phyloP scores from a whole-genome alignment of 768 basidiomycete genomes.

The Hydnomerulius pinastri region DNA sequence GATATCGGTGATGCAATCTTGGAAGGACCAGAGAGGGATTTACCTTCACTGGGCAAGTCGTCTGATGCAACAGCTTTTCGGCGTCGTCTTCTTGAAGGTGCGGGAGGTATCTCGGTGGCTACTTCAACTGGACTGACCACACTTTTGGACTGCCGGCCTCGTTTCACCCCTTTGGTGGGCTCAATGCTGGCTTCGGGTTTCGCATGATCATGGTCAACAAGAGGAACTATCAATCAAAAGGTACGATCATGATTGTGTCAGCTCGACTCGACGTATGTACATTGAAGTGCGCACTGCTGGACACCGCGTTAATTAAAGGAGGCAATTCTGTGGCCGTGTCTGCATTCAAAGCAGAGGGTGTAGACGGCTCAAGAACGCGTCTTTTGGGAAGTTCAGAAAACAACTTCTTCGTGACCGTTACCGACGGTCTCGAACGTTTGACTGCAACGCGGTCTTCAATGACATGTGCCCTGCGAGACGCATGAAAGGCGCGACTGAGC shows the following conservation, averaged over 20 bases:
- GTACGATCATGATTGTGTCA: background rate
- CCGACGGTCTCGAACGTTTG: constrained; percentile 1
- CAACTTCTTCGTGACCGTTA: constrained; percentile 47
- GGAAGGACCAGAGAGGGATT: background rate
- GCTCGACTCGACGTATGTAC: background rate
- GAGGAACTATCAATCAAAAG: background rate
- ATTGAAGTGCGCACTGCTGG: background rate
- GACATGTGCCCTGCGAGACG: constrained; percentile 1
- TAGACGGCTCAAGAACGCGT: constrained; percentile 24
- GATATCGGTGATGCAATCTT: background rate
- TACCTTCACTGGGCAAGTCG: background rate
- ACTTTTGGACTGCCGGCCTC: background rate
- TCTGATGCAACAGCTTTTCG: background rate
- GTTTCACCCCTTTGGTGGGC: background rate
- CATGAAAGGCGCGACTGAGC: constrained; percentile 9
- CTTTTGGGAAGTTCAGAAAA: constrained; percentile 58
- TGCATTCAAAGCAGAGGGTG: background rate
- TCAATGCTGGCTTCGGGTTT: background rate
- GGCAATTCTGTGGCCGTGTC: background rate
- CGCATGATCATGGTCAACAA: background rate
- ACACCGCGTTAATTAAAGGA: background rate
- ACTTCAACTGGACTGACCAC: background rate
- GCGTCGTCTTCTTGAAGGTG: background rate
- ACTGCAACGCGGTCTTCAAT: background rate
- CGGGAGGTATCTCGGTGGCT: background rate